Evolutionary conservation across 441 rosid species (phyloP), one percentile per base, ranked within the genome.

Genomic region (Syzygium malaccense): DNA sequence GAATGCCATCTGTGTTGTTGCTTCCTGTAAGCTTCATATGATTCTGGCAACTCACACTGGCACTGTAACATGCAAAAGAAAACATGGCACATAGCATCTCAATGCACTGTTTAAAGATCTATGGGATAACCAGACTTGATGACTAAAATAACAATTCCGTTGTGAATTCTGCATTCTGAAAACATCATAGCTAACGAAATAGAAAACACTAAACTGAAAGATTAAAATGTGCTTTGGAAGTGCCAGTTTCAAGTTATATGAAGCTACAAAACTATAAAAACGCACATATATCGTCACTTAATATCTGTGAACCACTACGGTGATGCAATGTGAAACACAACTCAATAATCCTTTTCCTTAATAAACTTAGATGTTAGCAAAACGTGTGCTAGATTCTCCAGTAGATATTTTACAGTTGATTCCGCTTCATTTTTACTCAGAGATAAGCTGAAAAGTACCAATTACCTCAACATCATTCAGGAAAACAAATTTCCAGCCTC

Each of bases 1-100:
- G 99, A 97, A 91, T 97, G 99, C 99, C 99, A 97, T 88, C 99
- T 89, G 86, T 97, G 98, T 88, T 97, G 99, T 79, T 97, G 99
- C 91, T 97, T 97, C 89, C 98, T 93, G 90, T 97, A 97, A 84
- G 99, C 99, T 91, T 97, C 99, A 55, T 97, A 97, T 4, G 99
- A 97, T 89, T 97, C 99, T 4, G 99, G 99, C 87, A 97, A 89
- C 92, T 97, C 99, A 88, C 99, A 97, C 87, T 93, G 97, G 90
- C 99, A 97, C 99, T 97, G 96, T 41, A 87, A 92, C 60, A 41
- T 41, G 88, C 2, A 58, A 85, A 86, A 41, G 85, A 18, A 68
- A 17, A 88, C 60, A 84, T 14, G 32, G 49, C 68, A 32, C 6
- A 4, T 56, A 85, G 86, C 86, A 13, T 75, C 37, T 75, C 25